Base-by-base conservation (phyloP, 441 rosid species). In the Rhodomyrtus psidioides region DNA sequence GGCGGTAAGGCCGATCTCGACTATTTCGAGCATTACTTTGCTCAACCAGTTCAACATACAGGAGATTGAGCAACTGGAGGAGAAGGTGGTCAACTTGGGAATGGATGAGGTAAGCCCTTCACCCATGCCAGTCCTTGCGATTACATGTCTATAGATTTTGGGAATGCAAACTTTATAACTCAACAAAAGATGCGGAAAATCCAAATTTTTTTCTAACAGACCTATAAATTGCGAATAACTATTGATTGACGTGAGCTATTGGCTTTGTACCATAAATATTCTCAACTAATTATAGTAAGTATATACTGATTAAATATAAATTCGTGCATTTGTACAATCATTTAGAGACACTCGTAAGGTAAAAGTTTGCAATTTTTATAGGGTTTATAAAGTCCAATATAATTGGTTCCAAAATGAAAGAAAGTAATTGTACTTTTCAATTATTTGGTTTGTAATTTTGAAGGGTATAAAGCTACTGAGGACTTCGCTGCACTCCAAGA, bases 91-190 rank as follows among this genome's bases (percentile, higher is more conserved):
- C 14, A 75, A 53, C 3, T 4, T 89, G 26, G 90, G 85, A 14
- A 15, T 85, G 7, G n/a, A 53, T 5, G 82, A 89, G 89, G 90
- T 87, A 60, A n/a, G 16, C n/a, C n/a, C n/a, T n/a, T n/a, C n/a
- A n/a, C n/a, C n/a, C 59, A 19, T 58, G 54, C 70, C 59, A 44
- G 46, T 6, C 10, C 76, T 23, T 39, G 12, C 58, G 53, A 12
- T 46, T 14, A 19, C 14, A 14, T 42, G 7, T 34, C 26, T 49
- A 8, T 79, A 44, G 4, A 28, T 2, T 30, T 34, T 24, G 2
- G 65, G n/a, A 59, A 10, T 62, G 9, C 19, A 14, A n/a, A 58
- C 4, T n/a, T 58, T n/a, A 58, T 46, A 46, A 27, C 65, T 59
- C 21, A 27, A 59, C 65, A 14, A 14, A 5, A 13, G 13, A 59